phyloP scores from a whole-genome alignment of 768 basidiomycete genomes.

The Tylopilus sp. region DNA sequence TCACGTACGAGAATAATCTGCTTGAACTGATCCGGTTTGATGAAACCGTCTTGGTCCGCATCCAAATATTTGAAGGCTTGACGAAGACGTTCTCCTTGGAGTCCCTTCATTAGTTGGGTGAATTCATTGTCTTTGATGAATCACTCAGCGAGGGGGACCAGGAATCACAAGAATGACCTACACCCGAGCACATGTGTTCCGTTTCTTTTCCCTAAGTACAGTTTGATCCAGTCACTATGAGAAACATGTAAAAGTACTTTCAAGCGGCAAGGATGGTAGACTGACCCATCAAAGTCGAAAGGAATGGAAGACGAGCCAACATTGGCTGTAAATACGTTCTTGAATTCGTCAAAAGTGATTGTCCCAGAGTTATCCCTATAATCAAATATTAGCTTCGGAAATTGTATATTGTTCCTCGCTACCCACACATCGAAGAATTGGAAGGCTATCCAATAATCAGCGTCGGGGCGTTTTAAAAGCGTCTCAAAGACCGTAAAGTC shows the following conservation, averaged over 20 bases:
- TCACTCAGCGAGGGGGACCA: conserved; percentile 5
- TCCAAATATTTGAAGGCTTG: conserved; percentile 95
- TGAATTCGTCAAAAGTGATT: conserved; percentile 94
- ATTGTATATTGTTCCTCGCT: not conserved
- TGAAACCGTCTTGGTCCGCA: conserved; percentile 88
- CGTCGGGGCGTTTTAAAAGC: conserved; percentile 87
- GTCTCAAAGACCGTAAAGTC: conserved; percentile 97
- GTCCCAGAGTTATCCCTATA: conserved; percentile 84
- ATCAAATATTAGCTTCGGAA: conserved; percentile 3
- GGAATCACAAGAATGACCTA: conserved; percentile 37
- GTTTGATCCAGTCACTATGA: conserved; percentile 86
- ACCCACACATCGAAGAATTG: conserved; percentile 93
- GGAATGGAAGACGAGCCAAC: conserved; percentile 79
- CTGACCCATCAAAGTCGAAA: conserved; percentile 91
- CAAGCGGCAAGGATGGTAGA: not conserved
- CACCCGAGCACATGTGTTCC: conserved; percentile 91
- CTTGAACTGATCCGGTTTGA: conserved; percentile 91
- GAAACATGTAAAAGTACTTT: conserved; percentile 1
- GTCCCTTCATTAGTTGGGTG: conserved; percentile 97
- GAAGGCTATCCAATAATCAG: conserved; percentile 96
- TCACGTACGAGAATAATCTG: conserved; percentile 83
- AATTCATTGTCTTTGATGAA: conserved; percentile 79
- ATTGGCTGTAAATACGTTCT: conserved; percentile 82
- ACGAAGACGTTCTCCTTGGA: conserved; percentile 95
- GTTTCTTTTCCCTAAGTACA: conserved; percentile 92